Percentiles rank a stretch among this genome's conserved stretches.
Conservation (phyloP, 2,329 filamentous ascomycete species). For the Ophiocordyceps australis region DNA sequence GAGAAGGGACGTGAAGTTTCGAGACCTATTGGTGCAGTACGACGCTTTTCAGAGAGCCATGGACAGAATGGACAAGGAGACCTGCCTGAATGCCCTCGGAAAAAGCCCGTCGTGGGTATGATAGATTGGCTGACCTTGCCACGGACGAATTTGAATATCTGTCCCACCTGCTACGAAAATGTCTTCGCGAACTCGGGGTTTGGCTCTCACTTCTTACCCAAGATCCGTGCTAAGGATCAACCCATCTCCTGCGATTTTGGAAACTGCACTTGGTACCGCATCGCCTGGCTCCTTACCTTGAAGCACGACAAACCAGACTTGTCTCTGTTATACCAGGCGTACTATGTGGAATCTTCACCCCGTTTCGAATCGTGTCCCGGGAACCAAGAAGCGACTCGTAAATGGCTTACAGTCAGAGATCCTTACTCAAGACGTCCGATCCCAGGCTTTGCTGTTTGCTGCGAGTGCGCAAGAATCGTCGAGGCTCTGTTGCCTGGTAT, state of each 20-base stretch:
- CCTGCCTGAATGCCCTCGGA: slow-evolving; percentile 54
- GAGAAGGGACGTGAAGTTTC: too few relatives aligned
- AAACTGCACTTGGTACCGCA: slow-evolving; percentile 57
- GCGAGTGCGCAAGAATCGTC: slow-evolving; percentile 53
- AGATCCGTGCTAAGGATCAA: slow-evolving; percentile 36
- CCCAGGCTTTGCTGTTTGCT: slow-evolving; percentile 57
- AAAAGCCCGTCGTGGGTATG: slow-evolving; percentile 39
- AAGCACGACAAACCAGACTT: slow-evolving; percentile 51
- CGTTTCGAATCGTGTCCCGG: slow-evolving; percentile 39
- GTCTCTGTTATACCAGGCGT: slow-evolving; percentile 50
- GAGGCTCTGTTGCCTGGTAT: slow-evolving; percentile 59
- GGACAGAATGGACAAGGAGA: slow-evolving; percentile 8
- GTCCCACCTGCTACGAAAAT: slow-evolving; percentile 57
- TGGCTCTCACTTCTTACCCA: slow-evolving; percentile 40
- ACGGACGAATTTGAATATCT: slow-evolving; percentile 59
- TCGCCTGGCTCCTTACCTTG: slow-evolving; percentile 66
- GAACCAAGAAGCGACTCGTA: slow-evolving; percentile 31
- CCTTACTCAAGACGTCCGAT: slow-evolving; percentile 44
- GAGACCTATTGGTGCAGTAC: slow-evolving; percentile 25
- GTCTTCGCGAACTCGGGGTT: slow-evolving; percentile 55
- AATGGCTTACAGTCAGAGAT: slow-evolving; percentile 64
- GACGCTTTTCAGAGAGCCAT: slow-evolving; percentile 31
- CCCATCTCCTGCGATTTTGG: slow-evolving; percentile 64
- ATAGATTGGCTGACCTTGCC: slow-evolving; percentile 70
- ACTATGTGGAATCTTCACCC: slow-evolving; percentile 32